These are phyloP conservation scores for Nannizziopsis barbatae DNA, from an alignment of 2,329 filamentous ascomycete genomes.

Conservation along the genomic window DNA sequence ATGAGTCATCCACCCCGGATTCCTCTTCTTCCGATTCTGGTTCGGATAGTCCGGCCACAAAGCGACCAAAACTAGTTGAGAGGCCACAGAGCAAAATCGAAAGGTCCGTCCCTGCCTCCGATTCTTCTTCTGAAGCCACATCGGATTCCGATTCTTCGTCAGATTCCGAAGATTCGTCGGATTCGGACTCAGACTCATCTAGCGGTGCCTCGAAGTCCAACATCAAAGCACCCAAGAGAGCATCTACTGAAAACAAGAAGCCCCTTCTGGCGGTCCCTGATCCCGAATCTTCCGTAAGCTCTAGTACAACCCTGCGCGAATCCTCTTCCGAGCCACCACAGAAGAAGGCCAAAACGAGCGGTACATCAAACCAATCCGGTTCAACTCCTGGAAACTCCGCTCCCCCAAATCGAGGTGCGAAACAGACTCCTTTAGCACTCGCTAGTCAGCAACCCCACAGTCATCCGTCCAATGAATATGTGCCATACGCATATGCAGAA, in stretches of 20 bases:
- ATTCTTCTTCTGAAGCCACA: conserved; percentile 1
- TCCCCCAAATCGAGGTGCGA: conserved; percentile 36
- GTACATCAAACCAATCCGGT: conserved; percentile 38
- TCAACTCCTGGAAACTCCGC: conserved; percentile 34
- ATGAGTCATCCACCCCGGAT: conserved; percentile 32
- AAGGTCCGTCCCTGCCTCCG: not conserved
- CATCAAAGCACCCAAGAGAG: not conserved
- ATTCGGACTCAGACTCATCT: conserved; percentile 25
- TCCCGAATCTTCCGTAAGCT: conserved; percentile 22
- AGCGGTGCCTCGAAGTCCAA: conserved; percentile 8
- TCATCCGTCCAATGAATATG: conserved; percentile 69
- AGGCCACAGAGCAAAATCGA: not conserved
- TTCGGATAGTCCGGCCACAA: conserved; percentile 25
- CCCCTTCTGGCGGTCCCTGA: conserved; percentile 22
- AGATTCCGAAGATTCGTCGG: conserved; percentile 25
- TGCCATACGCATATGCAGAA: conserved; percentile 77
- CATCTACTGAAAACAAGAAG: conserved; percentile 17
- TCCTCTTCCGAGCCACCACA: conserved; percentile 16
- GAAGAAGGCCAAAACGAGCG: conserved; percentile 16
- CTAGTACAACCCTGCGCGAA: conserved; percentile 23
- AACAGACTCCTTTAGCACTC: conserved; percentile 69
- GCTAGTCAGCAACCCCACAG: conserved; percentile 55
- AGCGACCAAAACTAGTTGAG: conserved; percentile 3
- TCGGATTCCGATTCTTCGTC: conserved; percentile 27
- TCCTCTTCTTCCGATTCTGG: conserved; percentile 27